Evolutionary conservation across 2,329 filamentous ascomycete genomes (phyloP).

Genomic region (Torrubiella hemipterigena): DNA sequence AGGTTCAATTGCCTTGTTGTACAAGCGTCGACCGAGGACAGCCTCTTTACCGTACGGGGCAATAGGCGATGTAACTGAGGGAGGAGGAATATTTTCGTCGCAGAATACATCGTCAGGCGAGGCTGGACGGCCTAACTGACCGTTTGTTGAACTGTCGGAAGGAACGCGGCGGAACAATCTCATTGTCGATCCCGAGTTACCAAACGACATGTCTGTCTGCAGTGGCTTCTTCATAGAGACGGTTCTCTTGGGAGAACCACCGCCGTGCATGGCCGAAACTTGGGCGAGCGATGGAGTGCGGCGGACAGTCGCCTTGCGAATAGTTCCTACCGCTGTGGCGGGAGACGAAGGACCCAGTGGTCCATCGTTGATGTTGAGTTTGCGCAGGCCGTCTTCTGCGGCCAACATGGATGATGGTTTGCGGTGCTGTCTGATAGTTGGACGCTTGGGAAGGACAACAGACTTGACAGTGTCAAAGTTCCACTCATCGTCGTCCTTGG

Average conservation of each 20-base stretch:
- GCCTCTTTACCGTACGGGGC: conserved; percentile 67
- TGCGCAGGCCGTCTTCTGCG: conserved; percentile 48
- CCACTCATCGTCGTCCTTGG: conserved; percentile 66
- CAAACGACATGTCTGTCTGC: conserved; percentile 83
- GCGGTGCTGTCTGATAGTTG: conserved; percentile 34
- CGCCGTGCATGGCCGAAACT: conserved; percentile 17
- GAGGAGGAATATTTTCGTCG: conserved; percentile 56
- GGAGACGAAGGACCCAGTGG: conserved; percentile 46
- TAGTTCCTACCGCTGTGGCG: conserved; percentile 37
- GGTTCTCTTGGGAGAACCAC: conserved; percentile 29
- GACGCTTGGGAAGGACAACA: conserved; percentile 40
- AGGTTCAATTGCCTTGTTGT: conserved; percentile 70
- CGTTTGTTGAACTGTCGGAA: conserved; percentile 49
- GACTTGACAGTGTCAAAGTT: conserved; percentile 91
- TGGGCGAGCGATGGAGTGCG: conserved; percentile 32
- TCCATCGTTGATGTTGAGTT: conserved; percentile 48
- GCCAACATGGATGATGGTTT: conserved; percentile 45
- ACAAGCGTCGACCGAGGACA: conserved; percentile 67
- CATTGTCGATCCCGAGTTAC: conserved; percentile 84
- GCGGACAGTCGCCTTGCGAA: conserved; percentile 47
- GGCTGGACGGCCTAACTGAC: conserved; percentile 21
- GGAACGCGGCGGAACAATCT: conserved; percentile 79
- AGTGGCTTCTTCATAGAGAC: conserved; percentile 60
- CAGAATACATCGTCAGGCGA: conserved; percentile 29
- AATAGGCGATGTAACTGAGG: conserved; percentile 28